Base-by-base conservation (phyloP, 1,284 basidiomycete genomes). In the Moesziomyces sp. region DNA sequence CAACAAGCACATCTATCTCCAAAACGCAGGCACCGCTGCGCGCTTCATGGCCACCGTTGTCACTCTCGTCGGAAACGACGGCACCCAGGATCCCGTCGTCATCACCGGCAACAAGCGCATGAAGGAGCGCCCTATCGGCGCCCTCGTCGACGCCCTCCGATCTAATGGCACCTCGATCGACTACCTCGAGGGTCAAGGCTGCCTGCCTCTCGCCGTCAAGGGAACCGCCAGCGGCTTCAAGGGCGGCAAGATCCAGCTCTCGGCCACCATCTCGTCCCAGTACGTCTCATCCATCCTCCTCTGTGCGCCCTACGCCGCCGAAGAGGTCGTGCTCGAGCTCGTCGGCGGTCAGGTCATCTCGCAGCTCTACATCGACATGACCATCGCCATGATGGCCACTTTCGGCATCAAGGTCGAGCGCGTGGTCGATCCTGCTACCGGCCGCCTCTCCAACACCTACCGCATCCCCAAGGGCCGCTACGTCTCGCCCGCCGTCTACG, bases 351-450 rank as follows among this genome's bases (percentile, higher is more conserved):
- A 92, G 79, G 97, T 99, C 83, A 97, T 99, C 85, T 97, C 94
- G 19, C 96, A 98, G 86, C 94, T 94, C 3, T 99, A 99, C 87
- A 99, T 99, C 85, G 95, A 99, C 86, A 97, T 99, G 95, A 99
- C 97, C 5, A 92, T 97, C 75, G 91, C 94, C 9, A 97, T 99
- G 91, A 99, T 99, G 97, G 87, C 88, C 63, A 89, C 91, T n/a
- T 99, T 99, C 83, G 96, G 94, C 21, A 87, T 98, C 75, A 82
- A 88, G 9, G 94, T 96, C 52, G 86, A 87, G 48, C 89, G 94
- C 51, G 88, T 92, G 62, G 83, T 81, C n/a, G 92, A 92, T 73
- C 78, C 88, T 0, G 84, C 84, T 24, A 89, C 87, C 0, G 91
- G 93, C 21, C 88, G 89, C 55, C 86, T 86, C 3, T 87, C 91